Evolutionary conservation across 2,329 filamentous ascomycete genomes (phyloP), one percentile per base, ranked within the genome.

Genomic region (Neonectria magnoliae): DNA sequence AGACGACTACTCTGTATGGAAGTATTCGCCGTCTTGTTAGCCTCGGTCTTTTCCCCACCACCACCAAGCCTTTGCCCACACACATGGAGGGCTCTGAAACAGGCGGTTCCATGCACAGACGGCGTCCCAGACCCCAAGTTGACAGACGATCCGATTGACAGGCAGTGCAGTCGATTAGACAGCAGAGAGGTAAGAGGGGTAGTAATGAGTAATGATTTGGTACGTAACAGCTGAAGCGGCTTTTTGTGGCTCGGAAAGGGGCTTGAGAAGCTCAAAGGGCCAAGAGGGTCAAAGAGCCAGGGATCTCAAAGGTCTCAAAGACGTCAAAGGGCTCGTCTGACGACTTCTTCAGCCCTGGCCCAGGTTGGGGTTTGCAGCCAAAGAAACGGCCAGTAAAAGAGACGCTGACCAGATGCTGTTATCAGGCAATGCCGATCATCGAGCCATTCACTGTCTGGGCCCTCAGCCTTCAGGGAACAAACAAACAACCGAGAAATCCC

Each of bases 41-140:
- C n/a, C 36, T 38, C 36, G 36, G 36, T 16, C 14, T 7, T 38
- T 20, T 20, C 38, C 50, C 50, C 38, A 25, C 57, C 57, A 57
- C 55, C 56, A 47, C 41, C 36, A 52, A 47, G 53, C 18, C 27
- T 36, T 57, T 57, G 36, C 60, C 48, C 29, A 51, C 29, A 52
- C 53, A 62, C 60, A 57, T 45, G 38, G 47, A 47, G 27, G 47
- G 36, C 48, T 48, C 57, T 62, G 60, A 62, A 62, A 62, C 60
- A 62, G 33, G 41, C 50, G 60, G 53, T 38, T 52, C 60, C 38
- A 62, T 53, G 60, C 60, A 56, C 59, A 54, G 59, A 45, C 53
- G 36, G 53, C 36, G 45, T 38, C 36, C 36, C 36, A 38, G 36
- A 38, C 14, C 16, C 5, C 14, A 2, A n/a, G 55, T 47, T 41